phyloP scores from a whole-genome alignment of 2,329 filamentous ascomycete genomes.

The Lasiodiplodia sp. region DNA sequence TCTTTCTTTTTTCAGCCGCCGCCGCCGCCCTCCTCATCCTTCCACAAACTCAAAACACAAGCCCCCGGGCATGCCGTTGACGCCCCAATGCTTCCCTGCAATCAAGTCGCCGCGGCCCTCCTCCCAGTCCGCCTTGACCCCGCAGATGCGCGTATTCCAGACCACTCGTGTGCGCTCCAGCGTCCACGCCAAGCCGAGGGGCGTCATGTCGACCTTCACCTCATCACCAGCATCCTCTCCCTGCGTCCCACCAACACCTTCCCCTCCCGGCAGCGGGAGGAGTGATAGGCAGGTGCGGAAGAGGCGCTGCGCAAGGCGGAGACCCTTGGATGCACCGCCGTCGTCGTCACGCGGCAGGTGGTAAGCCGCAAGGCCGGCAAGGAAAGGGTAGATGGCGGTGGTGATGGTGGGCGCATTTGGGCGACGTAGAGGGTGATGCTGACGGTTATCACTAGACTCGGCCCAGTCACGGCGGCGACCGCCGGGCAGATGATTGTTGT shows the following conservation, averaged over 20 bases:
- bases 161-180: slow-evolving; percentile 21
- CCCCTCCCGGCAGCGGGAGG: background rate
- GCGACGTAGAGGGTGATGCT: no score
- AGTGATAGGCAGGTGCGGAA: slow-evolving; percentile 9
- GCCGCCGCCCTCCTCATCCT: no score
- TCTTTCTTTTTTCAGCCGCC: background rate
- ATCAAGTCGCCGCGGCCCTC: background rate
- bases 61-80: slow-evolving; percentile 2
- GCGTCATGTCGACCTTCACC: background rate
- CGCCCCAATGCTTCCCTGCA: slow-evolving; percentile 6
- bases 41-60: slow-evolving; percentile 6
- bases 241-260: no score
- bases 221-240: background rate
- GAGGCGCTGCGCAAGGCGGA: background rate
- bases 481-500: background rate
- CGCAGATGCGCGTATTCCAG: slow-evolving; percentile 23
- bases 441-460: no score
- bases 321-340: background rate
- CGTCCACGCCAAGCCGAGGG: background rate
- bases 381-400: slow-evolving; percentile 14
- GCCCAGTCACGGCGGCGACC: no score
- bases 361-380: slow-evolving; percentile 23
- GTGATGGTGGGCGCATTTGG: background rate
- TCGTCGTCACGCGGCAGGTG: slow-evolving; percentile 4
- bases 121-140: background rate